Percentiles rank a stretch among this genome's conserved stretches.
These are phyloP conservation scores for Erythrophleum ivorense DNA, from an alignment of 331 rosid genomes.

Conservation along the genomic window DNA sequence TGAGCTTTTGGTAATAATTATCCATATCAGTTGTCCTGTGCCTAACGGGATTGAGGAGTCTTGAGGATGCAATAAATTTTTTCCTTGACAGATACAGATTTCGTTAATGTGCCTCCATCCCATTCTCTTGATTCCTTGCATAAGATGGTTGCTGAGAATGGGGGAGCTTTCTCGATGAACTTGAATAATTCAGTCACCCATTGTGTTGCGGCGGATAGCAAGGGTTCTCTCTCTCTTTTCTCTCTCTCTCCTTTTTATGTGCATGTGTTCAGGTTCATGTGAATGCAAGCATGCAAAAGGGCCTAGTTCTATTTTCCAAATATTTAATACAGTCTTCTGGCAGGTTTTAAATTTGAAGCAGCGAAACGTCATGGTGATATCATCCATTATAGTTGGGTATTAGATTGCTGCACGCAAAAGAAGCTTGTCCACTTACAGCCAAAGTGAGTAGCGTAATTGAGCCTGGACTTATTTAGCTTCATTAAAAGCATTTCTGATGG, in stretches of 20 bases:
- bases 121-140: conserved; percentile 81
- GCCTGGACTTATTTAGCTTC: conserved; percentile 31
- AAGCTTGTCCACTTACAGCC: conserved; percentile 73
- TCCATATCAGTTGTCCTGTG: conserved; percentile 13
- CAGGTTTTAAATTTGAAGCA: conserved; percentile 90
- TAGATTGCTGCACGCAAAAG: conserved; percentile 76
- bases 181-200: conserved; percentile 85
- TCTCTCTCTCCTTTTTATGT: conserved; percentile 17
- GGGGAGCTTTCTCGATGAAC: conserved; percentile 96
- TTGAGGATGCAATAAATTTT: conserved; percentile 32
- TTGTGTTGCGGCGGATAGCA: conserved; percentile 87
- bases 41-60: conserved; percentile 11
- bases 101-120: conserved; percentile 81
- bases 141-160: conserved; percentile 86
- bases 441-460: conserved; percentile 59
- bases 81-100: conserved; percentile 81
- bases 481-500: conserved; percentile 29
- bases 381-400: conserved; percentile 78
- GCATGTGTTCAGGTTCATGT: background rate
- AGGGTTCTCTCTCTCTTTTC: conserved; percentile 68
- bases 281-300: conserved; percentile 20
- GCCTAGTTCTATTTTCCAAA: conserved; percentile 24
- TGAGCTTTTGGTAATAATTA: conserved; percentile 26
- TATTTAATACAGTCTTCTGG: conserved; percentile 40
- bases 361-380: conserved; percentile 83